phyloP scores from a whole-genome alignment of 805 yeast genomes.

The Pichia membranifaciens region DNA sequence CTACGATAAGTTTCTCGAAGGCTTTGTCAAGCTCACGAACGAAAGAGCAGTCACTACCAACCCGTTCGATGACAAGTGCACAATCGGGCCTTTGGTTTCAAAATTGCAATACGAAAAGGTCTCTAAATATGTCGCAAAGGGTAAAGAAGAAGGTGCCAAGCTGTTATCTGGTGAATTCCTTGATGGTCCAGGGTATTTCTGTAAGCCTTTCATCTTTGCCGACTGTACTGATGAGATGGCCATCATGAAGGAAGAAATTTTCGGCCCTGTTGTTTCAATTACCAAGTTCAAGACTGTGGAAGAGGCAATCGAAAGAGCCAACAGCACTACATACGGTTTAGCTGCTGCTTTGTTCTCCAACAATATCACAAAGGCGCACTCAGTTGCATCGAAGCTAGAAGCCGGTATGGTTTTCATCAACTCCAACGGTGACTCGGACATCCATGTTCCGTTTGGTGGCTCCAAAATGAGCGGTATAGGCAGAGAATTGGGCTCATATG shows the following conservation, averaged over 20 bases:
- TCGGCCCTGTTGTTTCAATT: slow-evolving; percentile 73
- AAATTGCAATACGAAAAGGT: slow-evolving; percentile 61
- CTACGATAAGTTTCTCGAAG: slow-evolving; percentile 37
- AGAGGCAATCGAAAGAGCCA: slow-evolving; percentile 61
- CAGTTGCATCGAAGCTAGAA: slow-evolving; percentile 54
- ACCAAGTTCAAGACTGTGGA: slow-evolving; percentile 60
- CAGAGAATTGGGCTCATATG: slow-evolving; percentile 62
- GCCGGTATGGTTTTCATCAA: slow-evolving; percentile 67
- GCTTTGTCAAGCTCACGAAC: slow-evolving; percentile 33
- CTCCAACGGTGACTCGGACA: slow-evolving; percentile 51
- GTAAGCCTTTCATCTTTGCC: slow-evolving; percentile 66
- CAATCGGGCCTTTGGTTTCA: slow-evolving; percentile 74
- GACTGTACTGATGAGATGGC: slow-evolving; percentile 60
- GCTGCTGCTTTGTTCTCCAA: slow-evolving; percentile 75
- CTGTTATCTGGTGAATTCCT: slow-evolving; percentile 60
- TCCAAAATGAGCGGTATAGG: slow-evolving; percentile 63
- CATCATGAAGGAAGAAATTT: slow-evolving; percentile 67
- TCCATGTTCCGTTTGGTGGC: slow-evolving; percentile 63
- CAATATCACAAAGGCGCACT: slow-evolving; percentile 53
- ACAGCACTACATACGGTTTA: slow-evolving; percentile 65
- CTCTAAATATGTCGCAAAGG: slow-evolving; percentile 58
- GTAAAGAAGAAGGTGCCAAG: slow-evolving; percentile 66
- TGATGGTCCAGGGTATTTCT: slow-evolving; percentile 59
- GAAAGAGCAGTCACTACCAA: slow-evolving; percentile 50
- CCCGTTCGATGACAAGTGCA: slow-evolving; percentile 61